Base-by-base conservation (phyloP, 352 stramenopile species). In the Phytophthora pistaciae region DNA sequence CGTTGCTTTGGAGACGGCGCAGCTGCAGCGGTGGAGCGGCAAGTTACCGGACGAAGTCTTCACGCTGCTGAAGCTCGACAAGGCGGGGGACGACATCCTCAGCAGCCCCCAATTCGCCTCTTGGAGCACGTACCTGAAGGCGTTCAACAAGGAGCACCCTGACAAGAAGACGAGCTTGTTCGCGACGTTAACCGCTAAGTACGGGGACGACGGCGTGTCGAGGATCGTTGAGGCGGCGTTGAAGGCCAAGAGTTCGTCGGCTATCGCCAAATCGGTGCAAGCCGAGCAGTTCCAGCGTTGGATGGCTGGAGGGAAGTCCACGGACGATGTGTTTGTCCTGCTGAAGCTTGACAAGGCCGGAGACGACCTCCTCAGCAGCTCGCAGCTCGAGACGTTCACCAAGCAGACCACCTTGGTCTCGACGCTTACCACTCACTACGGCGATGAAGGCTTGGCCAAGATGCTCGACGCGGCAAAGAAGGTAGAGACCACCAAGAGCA, bases 271-370 rank as follows among this genome's bases (percentile, higher is more conserved):
- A 18, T 20, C 14, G 40, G 18, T 49, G 7, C 14, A 49, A 49
- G 40, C 40, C 14, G 40, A 49, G 40, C 40, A 49, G 13, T 21
- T 49, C 13, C 40, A 49, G 8, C 40, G 6, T 11, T 53, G 46
- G 46, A 18, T 53, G 6, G 46, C 6, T 13, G 20, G 46, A 29
- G 20, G 20, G 46, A 53, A 53, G 13, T 50, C 55, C 2, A n/a
- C 38, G 21, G 33, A 50, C 11, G 13, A 50, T 16, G 20, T 50
- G 2, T 61, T 61, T 14, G 20, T 14, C 13, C 16, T 38, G 31
- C 31, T 60, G 4, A 18, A 61, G 21, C 55, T 60, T 11, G 33
- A 46, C n/a, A 59, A 66, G 23, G 48, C 44, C 16, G 44, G 57
- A 1, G 57, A 64, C 36, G 38, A 56, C 7, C 18, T 64, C 18